These are phyloP conservation scores for Silene vulgaris DNA, from an alignment of 179 eudicot genomes.

Conservation along the genomic window DNA sequence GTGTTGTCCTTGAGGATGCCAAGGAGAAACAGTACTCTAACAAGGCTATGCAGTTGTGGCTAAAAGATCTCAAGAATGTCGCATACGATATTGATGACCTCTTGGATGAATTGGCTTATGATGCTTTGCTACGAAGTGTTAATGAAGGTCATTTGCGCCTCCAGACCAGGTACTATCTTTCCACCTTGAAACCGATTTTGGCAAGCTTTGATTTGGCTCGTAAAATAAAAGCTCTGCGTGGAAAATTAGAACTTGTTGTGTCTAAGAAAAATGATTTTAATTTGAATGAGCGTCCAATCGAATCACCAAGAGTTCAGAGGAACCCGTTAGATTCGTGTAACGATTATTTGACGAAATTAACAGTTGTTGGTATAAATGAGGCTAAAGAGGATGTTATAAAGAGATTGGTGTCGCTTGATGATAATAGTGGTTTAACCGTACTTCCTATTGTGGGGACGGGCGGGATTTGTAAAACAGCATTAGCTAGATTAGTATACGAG, in stretches of 20 bases:
- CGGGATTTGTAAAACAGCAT: constrained; percentile 15
- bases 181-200: not conserved
- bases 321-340: not conserved
- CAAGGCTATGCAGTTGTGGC: no score
- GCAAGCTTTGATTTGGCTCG: not conserved
- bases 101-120: constrained; percentile 17
- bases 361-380: constrained; percentile 13
- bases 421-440: constrained; percentile 10
- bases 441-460: constrained; percentile 41
- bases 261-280: constrained; percentile 8
- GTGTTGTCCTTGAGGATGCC: constrained; percentile 23
- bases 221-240: constrained; percentile 14
- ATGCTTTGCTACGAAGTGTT: not conserved
- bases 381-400: constrained; percentile 4
- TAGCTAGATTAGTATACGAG: constrained; percentile 30
- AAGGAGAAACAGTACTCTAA: constrained; percentile 12
- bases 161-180: constrained; percentile 11
- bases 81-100: constrained; percentile 29
- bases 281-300: constrained; percentile 1
- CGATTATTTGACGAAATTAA: not conserved
- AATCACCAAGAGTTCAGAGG: not conserved
- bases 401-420: not conserved
- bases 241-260: not conserved
- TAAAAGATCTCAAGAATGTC: constrained; percentile 19
- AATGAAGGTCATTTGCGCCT: not conserved